A percentile compares a stretch with the other conserved stretches of the same genome.
Evolutionary conservation across 306 rosid species (phyloP).

Genomic region (Acacia crassicarpa): DNA sequence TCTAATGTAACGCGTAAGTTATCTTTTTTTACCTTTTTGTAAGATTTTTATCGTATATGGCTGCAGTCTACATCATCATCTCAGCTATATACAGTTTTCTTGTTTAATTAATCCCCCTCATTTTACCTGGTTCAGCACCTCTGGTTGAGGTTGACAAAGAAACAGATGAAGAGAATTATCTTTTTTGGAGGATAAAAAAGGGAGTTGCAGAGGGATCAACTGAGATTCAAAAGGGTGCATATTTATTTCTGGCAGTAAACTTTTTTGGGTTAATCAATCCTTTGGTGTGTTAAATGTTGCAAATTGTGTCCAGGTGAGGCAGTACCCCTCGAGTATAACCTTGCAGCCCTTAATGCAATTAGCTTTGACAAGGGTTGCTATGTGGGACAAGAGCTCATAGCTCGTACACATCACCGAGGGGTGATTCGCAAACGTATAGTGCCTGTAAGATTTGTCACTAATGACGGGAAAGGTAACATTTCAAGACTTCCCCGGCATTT

Average conservation of each 20-base stretch:
- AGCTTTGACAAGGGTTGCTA: constrained; percentile 98
- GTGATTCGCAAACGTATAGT: constrained; percentile 78
- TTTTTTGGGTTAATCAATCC: background rate
- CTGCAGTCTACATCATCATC: background rate
- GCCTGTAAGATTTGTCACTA: constrained; percentile 63
- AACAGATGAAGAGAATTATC: constrained; percentile 76
- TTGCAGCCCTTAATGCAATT: constrained; percentile 85
- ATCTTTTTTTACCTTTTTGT: constrained; percentile 28
- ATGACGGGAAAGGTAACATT: constrained; percentile 66
- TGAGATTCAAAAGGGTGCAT: constrained; percentile 84
- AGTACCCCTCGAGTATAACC: constrained; percentile 86
- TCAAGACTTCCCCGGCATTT: constrained; percentile 1
- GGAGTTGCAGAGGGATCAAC: constrained; percentile 94
- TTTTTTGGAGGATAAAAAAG: constrained; percentile 69
- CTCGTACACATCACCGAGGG: constrained; percentile 90
- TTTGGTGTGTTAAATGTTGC: constrained; percentile 16
- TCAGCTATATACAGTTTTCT: background rate
- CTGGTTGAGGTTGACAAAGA: constrained; percentile 73
- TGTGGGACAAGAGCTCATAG: constrained; percentile 89
- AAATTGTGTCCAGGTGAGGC: constrained; percentile 69
- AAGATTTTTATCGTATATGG: constrained; percentile 27
- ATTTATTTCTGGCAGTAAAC: constrained; percentile 19
- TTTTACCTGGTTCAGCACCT: constrained; percentile 66
- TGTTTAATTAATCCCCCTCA: background rate
- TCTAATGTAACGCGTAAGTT: constrained; percentile 67